Conservation (phyloP, 2,329 filamentous ascomycete genomes). For the Cytospora leucostoma region DNA sequence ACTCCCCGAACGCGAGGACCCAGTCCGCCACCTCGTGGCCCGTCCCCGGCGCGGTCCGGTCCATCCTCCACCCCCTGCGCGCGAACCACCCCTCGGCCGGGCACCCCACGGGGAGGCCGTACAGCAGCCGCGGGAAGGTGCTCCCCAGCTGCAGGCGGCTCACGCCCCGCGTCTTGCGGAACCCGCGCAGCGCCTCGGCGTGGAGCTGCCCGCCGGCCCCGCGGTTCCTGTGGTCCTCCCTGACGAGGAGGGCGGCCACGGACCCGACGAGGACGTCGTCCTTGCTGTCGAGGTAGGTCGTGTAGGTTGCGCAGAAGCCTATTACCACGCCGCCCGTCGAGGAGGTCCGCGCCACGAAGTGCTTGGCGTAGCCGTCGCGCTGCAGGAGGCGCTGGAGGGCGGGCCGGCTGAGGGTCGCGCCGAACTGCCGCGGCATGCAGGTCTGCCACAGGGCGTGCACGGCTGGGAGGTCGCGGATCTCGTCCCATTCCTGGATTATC, state of each 20-base stretch:
- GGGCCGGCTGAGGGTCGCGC: conserved; percentile 40
- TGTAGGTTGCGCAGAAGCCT: conserved; percentile 63
- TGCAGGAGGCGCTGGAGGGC: conserved; percentile 50
- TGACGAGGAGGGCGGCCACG: conserved; percentile 56
- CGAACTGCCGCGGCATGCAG: conserved; percentile 48
- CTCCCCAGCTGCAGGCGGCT: conserved; percentile 58
- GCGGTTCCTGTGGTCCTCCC: conserved; percentile 46
- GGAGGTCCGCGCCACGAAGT: conserved; percentile 57
- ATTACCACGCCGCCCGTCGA: conserved; percentile 44
- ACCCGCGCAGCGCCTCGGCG: conserved; percentile 50
- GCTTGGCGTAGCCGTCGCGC: conserved; percentile 57
- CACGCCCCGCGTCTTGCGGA: conserved; percentile 54
- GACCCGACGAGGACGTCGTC: conserved; percentile 57
- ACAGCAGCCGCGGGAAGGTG: conserved; percentile 59
- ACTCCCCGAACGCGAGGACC: conserved; percentile 54
- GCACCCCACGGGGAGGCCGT: conserved; percentile 51
- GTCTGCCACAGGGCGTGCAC: conserved; percentile 51
- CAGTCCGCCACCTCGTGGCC: conserved; percentile 56
- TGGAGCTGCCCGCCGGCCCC: conserved; percentile 58
- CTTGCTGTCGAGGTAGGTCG: conserved; percentile 56
- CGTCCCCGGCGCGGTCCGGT: conserved; percentile 45
- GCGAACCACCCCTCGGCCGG: conserved; percentile 54
- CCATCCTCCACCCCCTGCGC: conserved; percentile 55
- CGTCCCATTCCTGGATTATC: conserved; percentile 45
- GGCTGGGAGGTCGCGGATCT: conserved; percentile 42